Percentiles rank a stretch among this genome's conserved stretches.
Conservation (phyloP, 306 rosid species). For the Vicia villosa region DNA sequence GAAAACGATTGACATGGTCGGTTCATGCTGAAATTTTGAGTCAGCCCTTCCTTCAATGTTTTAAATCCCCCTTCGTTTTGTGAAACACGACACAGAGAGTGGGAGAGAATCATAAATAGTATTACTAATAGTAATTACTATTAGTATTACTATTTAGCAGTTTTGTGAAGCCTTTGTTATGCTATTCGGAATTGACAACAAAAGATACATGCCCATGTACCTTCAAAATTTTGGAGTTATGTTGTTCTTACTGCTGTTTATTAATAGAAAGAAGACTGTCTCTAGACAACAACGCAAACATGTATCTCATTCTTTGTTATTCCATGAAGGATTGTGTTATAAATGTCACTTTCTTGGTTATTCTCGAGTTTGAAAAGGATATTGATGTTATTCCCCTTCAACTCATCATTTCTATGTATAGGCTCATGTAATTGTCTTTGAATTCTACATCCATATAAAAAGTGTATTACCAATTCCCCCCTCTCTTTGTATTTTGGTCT, state of each 20-base stretch:
- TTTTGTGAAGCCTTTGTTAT: too few species aligned
- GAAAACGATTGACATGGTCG: background rate
- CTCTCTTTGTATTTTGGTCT: slow-evolving; percentile 6
- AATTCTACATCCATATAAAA: background rate
- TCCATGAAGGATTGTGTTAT: background rate
- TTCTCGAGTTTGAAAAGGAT: background rate
- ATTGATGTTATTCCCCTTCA: background rate
- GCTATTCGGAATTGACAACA: background rate
- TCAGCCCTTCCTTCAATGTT: background rate
- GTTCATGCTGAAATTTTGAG: background rate
- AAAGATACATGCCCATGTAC: too few species aligned
- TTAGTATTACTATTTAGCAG: too few species aligned
- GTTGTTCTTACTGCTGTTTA: too few species aligned
- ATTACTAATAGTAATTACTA: too few species aligned
- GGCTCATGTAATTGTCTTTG: background rate
- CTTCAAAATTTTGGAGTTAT: too few species aligned
- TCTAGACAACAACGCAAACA: too few species aligned
- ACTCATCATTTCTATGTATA: too few species aligned
- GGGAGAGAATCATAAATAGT: too few species aligned
- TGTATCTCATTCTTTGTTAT: too few species aligned
- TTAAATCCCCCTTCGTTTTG: background rate
- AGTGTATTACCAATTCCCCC: background rate
- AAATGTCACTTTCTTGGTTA: background rate
- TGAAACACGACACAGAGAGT: background rate
- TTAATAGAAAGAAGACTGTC: background rate